A percentile compares a stretch with the other conserved stretches of the same genome.
Conservation (phyloP, 2,329 filamentous ascomycete species). For the Diplodia seriata region DNA sequence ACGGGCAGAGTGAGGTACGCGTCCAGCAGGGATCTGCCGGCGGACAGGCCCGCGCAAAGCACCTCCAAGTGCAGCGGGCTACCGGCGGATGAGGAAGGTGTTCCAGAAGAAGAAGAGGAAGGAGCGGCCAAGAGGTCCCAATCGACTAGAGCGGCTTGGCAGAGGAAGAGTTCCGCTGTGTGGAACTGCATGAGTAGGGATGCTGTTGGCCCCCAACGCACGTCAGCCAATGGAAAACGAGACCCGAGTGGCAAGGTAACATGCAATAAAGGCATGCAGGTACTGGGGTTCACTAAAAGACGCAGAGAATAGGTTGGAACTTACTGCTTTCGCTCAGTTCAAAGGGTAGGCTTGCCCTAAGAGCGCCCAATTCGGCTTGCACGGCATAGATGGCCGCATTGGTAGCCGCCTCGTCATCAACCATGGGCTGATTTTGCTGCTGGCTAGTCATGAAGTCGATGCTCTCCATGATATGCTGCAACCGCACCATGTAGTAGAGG, state of each 20-base stretch:
- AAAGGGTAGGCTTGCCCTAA: background rate
- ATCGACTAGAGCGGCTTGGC: constrained; percentile 49
- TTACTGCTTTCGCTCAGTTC: background rate
- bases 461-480: background rate
- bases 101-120: background rate
- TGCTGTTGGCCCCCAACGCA: constrained; percentile 37
- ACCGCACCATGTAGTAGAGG: background rate
- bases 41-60: constrained; percentile 36
- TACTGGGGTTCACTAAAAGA: background rate
- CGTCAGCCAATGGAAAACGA: background rate
- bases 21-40: constrained; percentile 39
- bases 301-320: background rate
- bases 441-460: background rate
- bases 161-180: constrained; percentile 50
- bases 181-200: constrained; percentile 51
- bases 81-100: background rate
- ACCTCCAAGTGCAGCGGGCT: constrained; percentile 35
- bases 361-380: background rate
- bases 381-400: background rate
- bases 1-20: constrained; percentile 46
- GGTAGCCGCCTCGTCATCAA: background rate
- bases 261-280: background rate
- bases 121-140: constrained; percentile 37
- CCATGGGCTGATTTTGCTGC: background rate
- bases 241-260: background rate